Percentiles rank a stretch among this genome's conserved stretches.
These are phyloP conservation scores for Xerocomellus dryophilus DNA, from an alignment of 768 basidiomycete species.

Conservation along the genomic window DNA sequence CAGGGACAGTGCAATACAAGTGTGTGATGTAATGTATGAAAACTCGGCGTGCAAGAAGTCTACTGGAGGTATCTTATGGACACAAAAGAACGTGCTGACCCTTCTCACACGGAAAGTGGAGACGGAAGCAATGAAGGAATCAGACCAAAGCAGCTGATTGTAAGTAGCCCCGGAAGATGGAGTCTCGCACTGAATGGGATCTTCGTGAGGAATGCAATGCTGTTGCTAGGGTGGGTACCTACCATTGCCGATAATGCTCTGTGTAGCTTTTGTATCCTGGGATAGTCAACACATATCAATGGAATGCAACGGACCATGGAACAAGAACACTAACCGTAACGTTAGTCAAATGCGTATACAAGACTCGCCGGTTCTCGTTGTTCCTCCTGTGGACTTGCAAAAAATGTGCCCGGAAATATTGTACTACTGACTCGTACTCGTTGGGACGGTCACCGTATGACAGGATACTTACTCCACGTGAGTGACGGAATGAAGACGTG, in stretches of 20 bases:
- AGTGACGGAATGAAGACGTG: conserved; percentile 2
- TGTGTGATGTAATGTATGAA: conserved; percentile 6
- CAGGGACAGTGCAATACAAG: conserved; percentile 3
- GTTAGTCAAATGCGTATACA: conserved; percentile 80
- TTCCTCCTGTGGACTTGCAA: conserved; percentile 74
- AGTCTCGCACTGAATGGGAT: conserved; percentile 55
- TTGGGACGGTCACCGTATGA: conserved; percentile 80
- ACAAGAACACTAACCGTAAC: conserved; percentile 55
- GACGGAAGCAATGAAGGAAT: conserved; percentile 11
- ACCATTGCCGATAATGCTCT: conserved; percentile 82
- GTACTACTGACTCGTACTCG: conserved; percentile 75
- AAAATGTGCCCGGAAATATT: conserved; percentile 88
- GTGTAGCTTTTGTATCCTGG: conserved; percentile 81
- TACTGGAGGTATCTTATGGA: neutral
- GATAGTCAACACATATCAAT: conserved; percentile 3
- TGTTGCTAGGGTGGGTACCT: conserved; percentile 18
- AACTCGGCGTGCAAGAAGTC: neutral
- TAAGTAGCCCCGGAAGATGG: conserved; percentile 72
- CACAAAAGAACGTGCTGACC: conserved; percentile 8
- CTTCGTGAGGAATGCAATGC: conserved; percentile 8
- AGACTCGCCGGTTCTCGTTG: conserved; percentile 74
- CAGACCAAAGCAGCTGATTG: conserved; percentile 69
- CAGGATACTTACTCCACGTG: conserved; percentile 53
- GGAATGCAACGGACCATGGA: neutral
- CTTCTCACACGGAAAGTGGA: neutral